Evolutionary conservation across 169 alveolate species (phyloP).

Genomic region (Babesia sp.): DNA sequence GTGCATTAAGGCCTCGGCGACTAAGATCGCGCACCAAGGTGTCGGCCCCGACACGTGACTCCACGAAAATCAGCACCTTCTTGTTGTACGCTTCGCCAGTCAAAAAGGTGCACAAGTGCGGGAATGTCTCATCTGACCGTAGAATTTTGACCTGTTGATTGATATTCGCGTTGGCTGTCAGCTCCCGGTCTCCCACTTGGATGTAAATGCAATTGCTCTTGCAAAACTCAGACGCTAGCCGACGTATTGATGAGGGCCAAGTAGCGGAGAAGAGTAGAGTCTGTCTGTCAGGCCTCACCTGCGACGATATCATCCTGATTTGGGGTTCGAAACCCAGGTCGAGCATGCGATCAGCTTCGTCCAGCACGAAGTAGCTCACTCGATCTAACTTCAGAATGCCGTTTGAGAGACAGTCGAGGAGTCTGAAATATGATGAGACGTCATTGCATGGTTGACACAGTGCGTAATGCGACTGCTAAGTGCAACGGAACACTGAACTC

Average conservation of each 20-base stretch:
- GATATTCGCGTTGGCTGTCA: constrained; percentile 84
- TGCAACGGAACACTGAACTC: too few species aligned
- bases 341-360: constrained; percentile 97
- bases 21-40: constrained; percentile 82
- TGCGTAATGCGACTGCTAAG: too few species aligned
- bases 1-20: constrained; percentile 82
- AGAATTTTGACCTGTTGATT: constrained; percentile 75
- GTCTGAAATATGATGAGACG: constrained; percentile 62
- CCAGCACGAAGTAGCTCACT: constrained; percentile 91
- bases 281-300: constrained; percentile 92
- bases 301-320: constrained; percentile 81
- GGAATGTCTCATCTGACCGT: constrained; percentile 74
- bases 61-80: constrained; percentile 80
- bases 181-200: constrained; percentile 86
- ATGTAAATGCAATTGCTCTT: constrained; percentile 84
- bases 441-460: neutral
- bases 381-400: constrained; percentile 83
- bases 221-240: constrained; percentile 87
- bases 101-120: constrained; percentile 63
- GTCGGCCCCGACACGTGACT: constrained; percentile 83
- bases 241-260: constrained; percentile 88
- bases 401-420: constrained; percentile 87
- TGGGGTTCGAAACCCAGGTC: constrained; percentile 97
- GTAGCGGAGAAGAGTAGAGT: constrained; percentile 92
- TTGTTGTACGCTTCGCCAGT: constrained; percentile 71